phyloP scores from a whole-genome alignment of 2,329 filamentous ascomycete genomes.

The Colletotrichum abscissum region DNA sequence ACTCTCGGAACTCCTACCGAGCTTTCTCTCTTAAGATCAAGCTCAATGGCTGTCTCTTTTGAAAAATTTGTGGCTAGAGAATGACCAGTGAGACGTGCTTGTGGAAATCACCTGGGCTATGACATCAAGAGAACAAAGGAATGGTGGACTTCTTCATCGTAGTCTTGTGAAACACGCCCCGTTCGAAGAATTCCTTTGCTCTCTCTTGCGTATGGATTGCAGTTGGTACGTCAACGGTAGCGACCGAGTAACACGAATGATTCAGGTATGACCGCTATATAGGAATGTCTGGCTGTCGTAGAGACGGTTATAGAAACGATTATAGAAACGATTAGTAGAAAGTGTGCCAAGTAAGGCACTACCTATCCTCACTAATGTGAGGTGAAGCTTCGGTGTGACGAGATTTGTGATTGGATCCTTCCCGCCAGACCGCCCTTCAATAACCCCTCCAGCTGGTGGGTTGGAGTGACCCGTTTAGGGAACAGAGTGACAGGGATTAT shows the following conservation, averaged over 20 bases:
- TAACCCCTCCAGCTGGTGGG: constrained; percentile 20
- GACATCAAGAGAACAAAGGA: background rate
- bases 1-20: background rate
- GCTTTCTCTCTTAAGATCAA: background rate
- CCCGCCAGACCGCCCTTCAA: constrained; percentile 30
- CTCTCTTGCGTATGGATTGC: background rate
- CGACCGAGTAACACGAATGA: background rate
- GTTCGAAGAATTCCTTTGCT: background rate
- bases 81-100: background rate
- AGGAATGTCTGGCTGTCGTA: background rate
- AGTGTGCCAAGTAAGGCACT: too few relatives aligned
- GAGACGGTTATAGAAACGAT: too few relatives aligned
- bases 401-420: constrained; percentile 22
- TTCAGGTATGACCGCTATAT: background rate
- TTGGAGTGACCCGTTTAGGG: constrained; percentile 21
- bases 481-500: constrained; percentile 15
- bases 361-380: too few relatives aligned
- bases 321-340: too few relatives aligned
- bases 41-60: too few relatives aligned
- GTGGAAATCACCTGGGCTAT: background rate
- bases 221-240: background rate
- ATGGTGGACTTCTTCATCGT: background rate
- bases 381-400: background rate
- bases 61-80: background rate
- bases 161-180: too few relatives aligned